phyloP scores from a whole-genome alignment of 2,329 filamentous ascomycete genomes.

The Mariannaea sp. region DNA sequence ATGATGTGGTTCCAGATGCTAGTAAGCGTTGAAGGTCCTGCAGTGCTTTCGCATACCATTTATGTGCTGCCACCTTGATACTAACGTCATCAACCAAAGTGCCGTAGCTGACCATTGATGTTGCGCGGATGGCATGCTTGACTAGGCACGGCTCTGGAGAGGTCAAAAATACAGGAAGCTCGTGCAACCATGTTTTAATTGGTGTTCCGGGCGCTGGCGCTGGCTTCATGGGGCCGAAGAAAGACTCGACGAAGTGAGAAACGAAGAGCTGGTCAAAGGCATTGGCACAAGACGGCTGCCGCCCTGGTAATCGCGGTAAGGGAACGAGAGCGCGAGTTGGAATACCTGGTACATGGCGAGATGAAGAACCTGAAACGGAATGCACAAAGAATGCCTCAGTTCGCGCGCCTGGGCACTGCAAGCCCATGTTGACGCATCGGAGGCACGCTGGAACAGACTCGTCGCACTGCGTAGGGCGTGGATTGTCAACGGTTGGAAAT shows the following conservation, averaged over 20 bases:
- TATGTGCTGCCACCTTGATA: conserved; percentile 11
- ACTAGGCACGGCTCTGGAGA: conserved; percentile 1
- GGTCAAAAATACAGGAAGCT: conserved; percentile 9
- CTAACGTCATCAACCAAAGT: conserved; percentile 8
- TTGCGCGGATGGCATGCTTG: conserved; percentile 16
- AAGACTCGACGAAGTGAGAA: conserved; percentile 18
- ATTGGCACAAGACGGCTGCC: conserved; percentile 4
- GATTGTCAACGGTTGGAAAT: background rate
- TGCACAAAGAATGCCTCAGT: conserved; percentile 17
- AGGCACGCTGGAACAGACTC: conserved; percentile 10
- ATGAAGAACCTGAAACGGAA: background rate
- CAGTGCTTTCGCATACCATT: conserved; percentile 14
- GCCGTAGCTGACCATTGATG: conserved; percentile 20
- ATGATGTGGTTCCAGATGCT: background rate
- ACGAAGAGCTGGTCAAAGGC: conserved; percentile 20
- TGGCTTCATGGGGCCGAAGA: conserved; percentile 16
- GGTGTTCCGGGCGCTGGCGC: conserved; percentile 3
- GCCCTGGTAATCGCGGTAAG: conserved; percentile 1
- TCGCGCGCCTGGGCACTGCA: conserved; percentile 13
- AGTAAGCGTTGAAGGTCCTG: conserved; percentile 6
- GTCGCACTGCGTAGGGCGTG: conserved; percentile 8
- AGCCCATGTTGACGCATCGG: conserved; percentile 16
- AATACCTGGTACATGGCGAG: background rate
- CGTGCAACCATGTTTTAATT: conserved; percentile 13
- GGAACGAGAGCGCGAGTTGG: background rate